These are phyloP conservation scores for Lodderomyces orthopsilosis DNA, from an alignment of 1,139 yeast genomes.

Conservation along the genomic window DNA sequence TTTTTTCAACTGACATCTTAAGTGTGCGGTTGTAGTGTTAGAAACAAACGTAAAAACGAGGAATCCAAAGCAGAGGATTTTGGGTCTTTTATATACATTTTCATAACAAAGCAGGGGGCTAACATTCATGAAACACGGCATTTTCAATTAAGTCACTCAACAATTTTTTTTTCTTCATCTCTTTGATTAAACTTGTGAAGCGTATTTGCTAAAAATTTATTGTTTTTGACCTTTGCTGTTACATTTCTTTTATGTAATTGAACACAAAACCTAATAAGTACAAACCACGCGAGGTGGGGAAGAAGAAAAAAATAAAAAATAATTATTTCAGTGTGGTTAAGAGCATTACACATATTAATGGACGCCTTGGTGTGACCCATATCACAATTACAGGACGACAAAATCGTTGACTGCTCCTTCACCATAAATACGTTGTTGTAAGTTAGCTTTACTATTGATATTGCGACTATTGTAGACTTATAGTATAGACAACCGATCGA, in stretches of 20 bases:
- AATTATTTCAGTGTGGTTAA: background rate
- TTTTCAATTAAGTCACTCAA: too few species aligned
- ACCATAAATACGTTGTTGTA: too few species aligned
- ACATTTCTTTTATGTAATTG: background rate
- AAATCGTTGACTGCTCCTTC: too few species aligned
- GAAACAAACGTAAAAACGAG: background rate
- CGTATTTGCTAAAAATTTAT: too few species aligned
- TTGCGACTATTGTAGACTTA: too few species aligned
- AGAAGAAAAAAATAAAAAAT: background rate
- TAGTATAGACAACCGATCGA: too few species aligned
- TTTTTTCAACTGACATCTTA: conserved; percentile 8
- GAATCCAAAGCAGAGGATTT: background rate
- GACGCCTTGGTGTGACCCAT: background rate
- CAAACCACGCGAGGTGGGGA: conserved; percentile 3
- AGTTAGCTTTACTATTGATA: too few species aligned
- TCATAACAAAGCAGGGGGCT: background rate
- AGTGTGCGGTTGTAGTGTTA: background rate
- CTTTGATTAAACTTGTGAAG: too few species aligned
- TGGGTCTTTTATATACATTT: background rate
- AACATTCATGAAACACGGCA: background rate
- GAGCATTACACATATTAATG: background rate
- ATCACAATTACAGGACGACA: too few species aligned
- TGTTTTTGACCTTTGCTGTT: too few species aligned
- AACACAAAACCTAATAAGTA: background rate
- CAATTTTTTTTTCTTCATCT: too few species aligned